Conservation (phyloP, 306 rosid genomes). For the Medicago lupulina region DNA sequence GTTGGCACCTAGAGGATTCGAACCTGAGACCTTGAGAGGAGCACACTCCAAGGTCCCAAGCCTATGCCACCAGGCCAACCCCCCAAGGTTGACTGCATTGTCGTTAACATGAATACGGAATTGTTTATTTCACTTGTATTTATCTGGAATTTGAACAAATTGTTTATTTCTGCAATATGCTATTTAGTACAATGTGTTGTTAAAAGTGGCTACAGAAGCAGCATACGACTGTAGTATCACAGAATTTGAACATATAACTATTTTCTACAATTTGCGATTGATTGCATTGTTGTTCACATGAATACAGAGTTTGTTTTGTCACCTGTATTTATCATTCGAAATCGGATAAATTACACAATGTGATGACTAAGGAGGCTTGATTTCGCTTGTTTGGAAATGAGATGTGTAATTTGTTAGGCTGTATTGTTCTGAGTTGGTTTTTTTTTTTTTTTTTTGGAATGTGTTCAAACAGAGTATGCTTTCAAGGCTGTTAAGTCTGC, state of each 20-base stretch:
- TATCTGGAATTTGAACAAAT: no score
- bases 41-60: no score
- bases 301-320: not conserved
- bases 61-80: no score
- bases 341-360: not conserved
- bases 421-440: constrained; percentile 23
- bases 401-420: constrained; percentile 25
- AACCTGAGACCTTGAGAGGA: no score
- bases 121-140: no score
- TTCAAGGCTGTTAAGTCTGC: constrained; percentile 98
- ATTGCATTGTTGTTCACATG: not conserved
- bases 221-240: not conserved
- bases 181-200: no score
- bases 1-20: no score
- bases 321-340: not conserved
- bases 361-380: not conserved
- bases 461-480: constrained; percentile 77
- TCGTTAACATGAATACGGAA: no score
- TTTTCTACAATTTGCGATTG: not conserved
- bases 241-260: not conserved
- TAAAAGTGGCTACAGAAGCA: not conserved
- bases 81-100: no score
- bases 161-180: not conserved
- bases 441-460: constrained; percentile 41
- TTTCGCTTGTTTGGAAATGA: constrained; percentile 29